phyloP scores from a whole-genome alignment of 225 moss, liverwort and hornwort species.

The Anthoceros angustus region DNA sequence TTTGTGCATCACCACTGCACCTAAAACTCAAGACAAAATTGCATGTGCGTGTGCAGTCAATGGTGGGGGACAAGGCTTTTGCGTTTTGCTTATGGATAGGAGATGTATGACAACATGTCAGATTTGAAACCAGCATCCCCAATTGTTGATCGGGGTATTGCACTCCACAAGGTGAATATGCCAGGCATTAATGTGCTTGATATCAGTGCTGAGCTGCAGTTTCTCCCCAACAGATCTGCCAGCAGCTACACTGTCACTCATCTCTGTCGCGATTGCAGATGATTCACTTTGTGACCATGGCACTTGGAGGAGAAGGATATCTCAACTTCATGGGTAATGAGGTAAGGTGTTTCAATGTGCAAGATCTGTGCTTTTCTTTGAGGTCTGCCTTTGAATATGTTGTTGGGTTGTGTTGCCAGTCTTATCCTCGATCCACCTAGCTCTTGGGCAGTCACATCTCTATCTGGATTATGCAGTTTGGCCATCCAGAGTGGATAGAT shows the following conservation, averaged over 20 bases:
- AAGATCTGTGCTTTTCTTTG: background rate
- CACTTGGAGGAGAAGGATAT: slow-evolving; percentile 85
- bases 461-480: slow-evolving; percentile 38
- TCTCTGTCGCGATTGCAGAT: slow-evolving; percentile 29
- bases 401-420: background rate
- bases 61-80: slow-evolving; percentile 78
- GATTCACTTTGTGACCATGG: slow-evolving; percentile 87
- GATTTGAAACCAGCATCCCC: slow-evolving; percentile 32
- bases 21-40: background rate
- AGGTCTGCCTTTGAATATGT: background rate
- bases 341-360: slow-evolving; percentile 17
- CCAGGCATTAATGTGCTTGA: background rate
- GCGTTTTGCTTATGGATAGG: slow-evolving; percentile 86
- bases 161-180: slow-evolving; percentile 59
- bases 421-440: background rate
- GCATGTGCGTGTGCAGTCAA: slow-evolving; percentile 26
- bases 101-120: slow-evolving; percentile 91
- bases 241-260: background rate
- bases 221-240: background rate
- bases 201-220: no score
- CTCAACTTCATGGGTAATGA: slow-evolving; percentile 97
- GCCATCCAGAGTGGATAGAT: slow-evolving; percentile 96
- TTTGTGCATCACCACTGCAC: background rate
- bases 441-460: background rate
- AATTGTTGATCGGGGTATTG: slow-evolving; percentile 72